Conservation (phyloP, 169 alveolate species). For the Toxoplasma gondii region DNA sequence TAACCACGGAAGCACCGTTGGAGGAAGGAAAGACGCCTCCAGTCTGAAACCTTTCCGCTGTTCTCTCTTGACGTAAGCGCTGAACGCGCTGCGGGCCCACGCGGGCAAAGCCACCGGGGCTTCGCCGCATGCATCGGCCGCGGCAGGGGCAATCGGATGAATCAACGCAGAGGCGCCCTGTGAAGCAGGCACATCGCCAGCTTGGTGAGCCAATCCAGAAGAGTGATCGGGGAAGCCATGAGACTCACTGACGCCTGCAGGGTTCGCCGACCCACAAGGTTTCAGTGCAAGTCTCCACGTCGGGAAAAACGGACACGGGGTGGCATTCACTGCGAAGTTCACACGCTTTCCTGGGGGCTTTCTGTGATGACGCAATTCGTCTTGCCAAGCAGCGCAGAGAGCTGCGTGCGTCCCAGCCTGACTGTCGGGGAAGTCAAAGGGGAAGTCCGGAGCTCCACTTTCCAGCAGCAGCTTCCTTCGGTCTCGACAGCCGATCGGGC, state of each 20-base stretch:
- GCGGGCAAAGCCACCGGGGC: not conserved
- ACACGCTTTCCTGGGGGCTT: slow-evolving; percentile 40
- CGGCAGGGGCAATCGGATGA: too few species aligned
- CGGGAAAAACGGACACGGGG: slow-evolving; percentile 48
- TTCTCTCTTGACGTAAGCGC: not conserved
- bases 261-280: not conserved
- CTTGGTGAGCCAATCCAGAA: too few species aligned
- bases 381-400: slow-evolving; percentile 52
- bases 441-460: slow-evolving; percentile 36
- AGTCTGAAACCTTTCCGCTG: not conserved
- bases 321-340: slow-evolving; percentile 29
- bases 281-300: slow-evolving; percentile 5
- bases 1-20: not conserved
- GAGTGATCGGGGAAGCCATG: too few species aligned
- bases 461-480: slow-evolving; percentile 47
- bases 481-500: slow-evolving; percentile 32
- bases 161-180: too few species aligned
- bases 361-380: slow-evolving; percentile 43
- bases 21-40: not conserved
- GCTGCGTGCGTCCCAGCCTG: slow-evolving; percentile 41
- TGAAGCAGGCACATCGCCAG: too few species aligned
- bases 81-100: not conserved
- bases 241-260: too few species aligned
- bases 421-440: slow-evolving; percentile 47
- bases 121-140: not conserved